A percentile compares a stretch with the other conserved stretches of the same genome.
These are phyloP conservation scores for Russula ochroleuca DNA, from an alignment of 768 basidiomycete species.

Conservation along the genomic window DNA sequence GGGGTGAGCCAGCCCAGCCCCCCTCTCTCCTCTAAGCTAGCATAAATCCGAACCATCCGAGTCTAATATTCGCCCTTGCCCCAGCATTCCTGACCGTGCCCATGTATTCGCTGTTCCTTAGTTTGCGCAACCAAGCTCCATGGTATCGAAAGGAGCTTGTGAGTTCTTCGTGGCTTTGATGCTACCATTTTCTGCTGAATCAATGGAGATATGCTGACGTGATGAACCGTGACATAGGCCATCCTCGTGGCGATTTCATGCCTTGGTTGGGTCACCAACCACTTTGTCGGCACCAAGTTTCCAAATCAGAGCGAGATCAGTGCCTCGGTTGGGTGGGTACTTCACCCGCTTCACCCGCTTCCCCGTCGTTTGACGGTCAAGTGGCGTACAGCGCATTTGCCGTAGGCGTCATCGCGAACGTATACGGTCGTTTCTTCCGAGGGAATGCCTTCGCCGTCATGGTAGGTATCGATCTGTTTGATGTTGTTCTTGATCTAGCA, in stretches of 20 bases:
- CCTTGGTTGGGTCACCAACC: conserved; percentile 75
- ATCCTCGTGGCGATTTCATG: conserved; percentile 59
- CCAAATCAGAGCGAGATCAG: conserved; percentile 68
- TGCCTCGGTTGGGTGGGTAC: conserved; percentile 61
- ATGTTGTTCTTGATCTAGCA: not conserved
- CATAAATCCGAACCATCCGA: too few relatives aligned
- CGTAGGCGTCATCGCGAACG: conserved; percentile 73
- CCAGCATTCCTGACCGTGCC: conserved; percentile 69
- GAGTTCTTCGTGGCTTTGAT: conserved; percentile 28
- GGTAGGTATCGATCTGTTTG: conserved; percentile 40
- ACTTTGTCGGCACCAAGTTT: conserved; percentile 60
- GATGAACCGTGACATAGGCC: conserved; percentile 31
- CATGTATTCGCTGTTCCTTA: conserved; percentile 60
- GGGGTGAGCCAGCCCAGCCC: conserved; percentile 44
- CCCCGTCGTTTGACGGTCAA: not conserved
- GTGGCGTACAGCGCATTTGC: conserved; percentile 55
- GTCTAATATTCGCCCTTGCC: not conserved
- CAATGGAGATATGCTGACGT: not conserved
- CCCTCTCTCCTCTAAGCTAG: not conserved
- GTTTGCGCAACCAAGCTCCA: conserved; percentile 60
- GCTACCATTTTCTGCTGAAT: not conserved
- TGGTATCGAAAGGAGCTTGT: conserved; percentile 55
- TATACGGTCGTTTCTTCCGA: conserved; percentile 68
- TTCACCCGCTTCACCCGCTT: not conserved
- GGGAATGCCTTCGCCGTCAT: conserved; percentile 81